A percentile compares a stretch with the other conserved stretches of the same genome.
phyloP scores from a whole-genome alignment of 768 basidiomycete genomes.

The Pilatotrama ljubarskyi region DNA sequence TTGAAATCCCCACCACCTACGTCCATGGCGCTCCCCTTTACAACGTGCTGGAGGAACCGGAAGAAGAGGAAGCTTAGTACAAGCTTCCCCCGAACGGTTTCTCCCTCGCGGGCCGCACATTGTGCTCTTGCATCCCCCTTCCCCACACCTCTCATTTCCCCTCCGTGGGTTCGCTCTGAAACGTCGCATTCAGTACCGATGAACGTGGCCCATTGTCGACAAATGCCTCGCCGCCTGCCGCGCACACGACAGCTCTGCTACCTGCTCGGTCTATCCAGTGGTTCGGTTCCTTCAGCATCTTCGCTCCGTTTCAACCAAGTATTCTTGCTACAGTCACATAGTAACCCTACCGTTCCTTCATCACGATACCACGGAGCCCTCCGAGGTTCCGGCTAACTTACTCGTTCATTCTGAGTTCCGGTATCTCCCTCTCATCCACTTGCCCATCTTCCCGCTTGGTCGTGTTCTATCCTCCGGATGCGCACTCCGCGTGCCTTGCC shows the following conservation, averaged over 20 bases:
- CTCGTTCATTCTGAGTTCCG: slow-evolving; percentile 13
- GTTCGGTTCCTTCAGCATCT: not conserved
- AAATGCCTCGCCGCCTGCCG: not conserved
- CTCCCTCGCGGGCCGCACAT: not conserved
- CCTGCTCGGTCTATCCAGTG: slow-evolving; percentile 10
- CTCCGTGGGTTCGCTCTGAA: slow-evolving; percentile 22
- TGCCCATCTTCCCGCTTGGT: not conserved
- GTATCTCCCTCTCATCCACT: slow-evolving; percentile 1
- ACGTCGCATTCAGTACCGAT: slow-evolving; percentile 22
- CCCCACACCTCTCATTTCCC: slow-evolving; percentile 5
- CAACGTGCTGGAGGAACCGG: slow-evolving; percentile 80
- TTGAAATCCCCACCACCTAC: slow-evolving; percentile 48
- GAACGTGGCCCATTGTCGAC: slow-evolving; percentile 5
- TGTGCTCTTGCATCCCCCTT: not conserved
- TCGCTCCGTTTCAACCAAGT: not conserved
- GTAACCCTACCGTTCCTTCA: slow-evolving; percentile 19
- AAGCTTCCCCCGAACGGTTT: slow-evolving; percentile 15
- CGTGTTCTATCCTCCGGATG: not conserved
- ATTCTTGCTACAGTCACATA: slow-evolving; percentile 13
- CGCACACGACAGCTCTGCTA: not conserved
- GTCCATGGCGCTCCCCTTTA: slow-evolving; percentile 84
- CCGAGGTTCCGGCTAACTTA: slow-evolving; percentile 13
- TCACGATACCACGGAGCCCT: slow-evolving; percentile 19
- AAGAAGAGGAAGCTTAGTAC: slow-evolving; percentile 26
- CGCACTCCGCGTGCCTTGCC: not conserved